These are phyloP conservation scores for Hirsutella rhossiliensis DNA, from an alignment of 2,329 filamentous ascomycete genomes.

Conservation along the genomic window DNA sequence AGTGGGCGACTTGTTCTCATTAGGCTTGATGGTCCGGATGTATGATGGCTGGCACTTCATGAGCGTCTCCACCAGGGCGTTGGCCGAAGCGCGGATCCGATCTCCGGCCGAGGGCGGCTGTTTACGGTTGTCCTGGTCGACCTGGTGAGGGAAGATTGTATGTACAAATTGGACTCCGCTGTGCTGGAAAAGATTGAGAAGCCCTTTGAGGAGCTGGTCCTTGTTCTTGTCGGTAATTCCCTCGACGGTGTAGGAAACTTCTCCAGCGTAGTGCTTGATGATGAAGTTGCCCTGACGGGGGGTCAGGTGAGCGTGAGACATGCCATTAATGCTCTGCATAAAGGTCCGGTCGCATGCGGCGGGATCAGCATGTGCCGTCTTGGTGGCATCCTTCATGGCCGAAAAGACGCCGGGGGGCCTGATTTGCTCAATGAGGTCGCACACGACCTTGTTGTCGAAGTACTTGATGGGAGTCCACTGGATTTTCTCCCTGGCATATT, in stretches of 20 bases:
- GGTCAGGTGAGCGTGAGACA: slow-evolving; percentile 84
- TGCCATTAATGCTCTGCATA: slow-evolving; percentile 81
- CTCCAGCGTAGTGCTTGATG: slow-evolving; percentile 96
- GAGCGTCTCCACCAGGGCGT: slow-evolving; percentile 84
- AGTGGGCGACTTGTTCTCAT: slow-evolving; percentile 92
- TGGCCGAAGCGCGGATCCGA: slow-evolving; percentile 89
- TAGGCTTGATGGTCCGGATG: slow-evolving; percentile 97
- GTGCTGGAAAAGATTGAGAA: slow-evolving; percentile 73
- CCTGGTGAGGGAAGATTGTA: slow-evolving; percentile 78
- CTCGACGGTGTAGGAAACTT: slow-evolving; percentile 87
- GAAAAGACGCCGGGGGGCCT: slow-evolving; percentile 88
- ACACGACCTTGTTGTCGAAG: slow-evolving; percentile 99
- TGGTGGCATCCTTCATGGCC: slow-evolving; percentile 92
- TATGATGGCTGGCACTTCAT: slow-evolving; percentile 98
- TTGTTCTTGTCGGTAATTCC: slow-evolving; percentile 99
- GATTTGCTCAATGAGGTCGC: slow-evolving; percentile 87
- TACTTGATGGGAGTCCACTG: slow-evolving; percentile 99
- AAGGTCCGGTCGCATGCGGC: slow-evolving; percentile 91
- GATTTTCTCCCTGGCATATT: slow-evolving; percentile 92
- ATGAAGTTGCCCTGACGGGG: slow-evolving; percentile 93
- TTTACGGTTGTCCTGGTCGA: slow-evolving; percentile 91
- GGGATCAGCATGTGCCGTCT: slow-evolving; percentile 94
- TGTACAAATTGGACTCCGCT: slow-evolving; percentile 83
- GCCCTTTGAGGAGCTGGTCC: slow-evolving; percentile 88
- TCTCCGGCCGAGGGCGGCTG: slow-evolving; percentile 91